Percentiles rank a stretch among this genome's conserved stretches.
These are phyloP conservation scores for Calonectria pauciramosa DNA, from an alignment of 2,329 filamentous ascomycete genomes.

Conservation along the genomic window DNA sequence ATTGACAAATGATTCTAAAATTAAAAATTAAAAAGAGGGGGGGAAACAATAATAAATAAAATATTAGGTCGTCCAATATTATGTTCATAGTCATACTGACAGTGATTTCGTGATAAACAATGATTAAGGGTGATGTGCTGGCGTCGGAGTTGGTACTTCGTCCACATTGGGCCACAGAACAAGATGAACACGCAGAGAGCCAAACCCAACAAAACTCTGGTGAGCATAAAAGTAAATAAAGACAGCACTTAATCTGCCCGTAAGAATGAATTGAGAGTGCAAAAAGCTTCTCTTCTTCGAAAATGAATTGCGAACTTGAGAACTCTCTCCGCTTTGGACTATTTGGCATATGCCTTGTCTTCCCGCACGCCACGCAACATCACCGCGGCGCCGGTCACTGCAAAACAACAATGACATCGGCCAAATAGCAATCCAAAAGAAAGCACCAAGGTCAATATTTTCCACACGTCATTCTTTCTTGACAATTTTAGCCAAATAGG, in stretches of 20 bases:
- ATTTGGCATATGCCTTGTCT: neutral
- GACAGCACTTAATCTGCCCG: neutral
- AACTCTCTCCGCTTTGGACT: neutral
- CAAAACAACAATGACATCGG: neutral
- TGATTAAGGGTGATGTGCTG: too few species aligned
- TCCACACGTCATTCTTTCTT: neutral
- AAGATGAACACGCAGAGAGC: neutral
- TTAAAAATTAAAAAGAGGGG: too few species aligned
- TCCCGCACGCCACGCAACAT: neutral
- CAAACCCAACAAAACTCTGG: neutral
- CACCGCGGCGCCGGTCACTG: neutral
- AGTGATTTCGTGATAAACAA: too few species aligned
- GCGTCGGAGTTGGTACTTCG: neutral
- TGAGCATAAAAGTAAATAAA: neutral
- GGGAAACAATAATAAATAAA: too few species aligned
- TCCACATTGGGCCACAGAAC: neutral
- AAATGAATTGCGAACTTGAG: neutral
- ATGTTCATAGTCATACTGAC: too few species aligned
- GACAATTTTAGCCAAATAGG: neutral
- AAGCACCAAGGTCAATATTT: neutral
- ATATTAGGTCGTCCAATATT: too few species aligned
- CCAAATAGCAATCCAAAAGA: neutral
- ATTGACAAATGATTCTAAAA: too few species aligned
- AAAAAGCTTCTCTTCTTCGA: neutral
- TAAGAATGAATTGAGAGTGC: neutral